These are phyloP conservation scores for Moniliophthora roreri DNA, from an alignment of 1,284 basidiomycete species.

Conservation along the genomic window DNA sequence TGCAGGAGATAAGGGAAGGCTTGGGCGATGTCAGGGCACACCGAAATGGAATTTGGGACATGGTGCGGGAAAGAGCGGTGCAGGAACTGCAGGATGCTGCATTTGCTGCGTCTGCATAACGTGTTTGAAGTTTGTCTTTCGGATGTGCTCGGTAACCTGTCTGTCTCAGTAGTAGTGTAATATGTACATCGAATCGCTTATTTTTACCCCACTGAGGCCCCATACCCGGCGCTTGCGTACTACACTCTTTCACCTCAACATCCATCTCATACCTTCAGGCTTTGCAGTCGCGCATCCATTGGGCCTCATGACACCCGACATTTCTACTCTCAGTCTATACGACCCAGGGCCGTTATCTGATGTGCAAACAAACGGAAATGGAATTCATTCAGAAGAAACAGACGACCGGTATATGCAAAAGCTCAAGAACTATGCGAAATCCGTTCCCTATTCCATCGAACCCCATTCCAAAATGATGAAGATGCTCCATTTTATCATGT, in stretches of 20 bases:
- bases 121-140: slow-evolving; percentile 17
- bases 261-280: neutral
- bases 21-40: slow-evolving; percentile 70
- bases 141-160: neutral
- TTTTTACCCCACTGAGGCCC: no score
- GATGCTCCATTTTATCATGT: slow-evolving; percentile 76
- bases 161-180: neutral
- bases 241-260: neutral
- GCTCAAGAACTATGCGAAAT: slow-evolving; percentile 56
- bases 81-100: slow-evolving; percentile 70
- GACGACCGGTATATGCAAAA: slow-evolving; percentile 54
- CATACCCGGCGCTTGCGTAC: no score
- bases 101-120: slow-evolving; percentile 36
- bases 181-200: no score
- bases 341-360: slow-evolving; percentile 24
- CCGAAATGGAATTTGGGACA: slow-evolving; percentile 68
- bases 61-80: slow-evolving; percentile 69
- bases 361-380: slow-evolving; percentile 20
- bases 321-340: slow-evolving; percentile 43
- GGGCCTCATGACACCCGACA: slow-evolving; percentile 47
- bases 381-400: slow-evolving; percentile 35
- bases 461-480: slow-evolving; percentile 78
- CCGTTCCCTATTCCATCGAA: slow-evolving; percentile 83
- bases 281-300: slow-evolving; percentile 12
- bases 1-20: slow-evolving; percentile 77